Percentiles rank a stretch among this genome's conserved stretches.
phyloP scores from a whole-genome alignment of 208 protist species.

The Trypanosoma melophagium region DNA sequence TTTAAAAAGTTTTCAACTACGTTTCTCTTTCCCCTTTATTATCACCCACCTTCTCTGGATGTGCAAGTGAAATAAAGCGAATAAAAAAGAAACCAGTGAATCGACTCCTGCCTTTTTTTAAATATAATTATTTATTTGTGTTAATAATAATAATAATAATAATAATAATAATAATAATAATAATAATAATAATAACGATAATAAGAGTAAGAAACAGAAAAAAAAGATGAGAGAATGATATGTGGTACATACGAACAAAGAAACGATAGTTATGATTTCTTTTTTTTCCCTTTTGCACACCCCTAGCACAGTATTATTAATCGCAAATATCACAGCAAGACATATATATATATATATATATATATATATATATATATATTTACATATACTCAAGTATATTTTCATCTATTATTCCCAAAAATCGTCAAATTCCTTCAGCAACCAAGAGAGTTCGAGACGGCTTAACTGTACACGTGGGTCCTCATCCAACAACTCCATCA shows the following conservation, averaged over 20 bases:
- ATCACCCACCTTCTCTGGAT: too few species aligned
- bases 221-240: slow-evolving; percentile 7
- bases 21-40: too few species aligned
- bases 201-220: slow-evolving; percentile 28
- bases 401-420: not conserved
- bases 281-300: not conserved
- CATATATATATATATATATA: too few species aligned
- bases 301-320: too few species aligned
- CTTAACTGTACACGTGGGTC: slow-evolving; percentile 17
- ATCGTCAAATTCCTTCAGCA: slow-evolving; percentile 25
- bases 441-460: slow-evolving; percentile 22
- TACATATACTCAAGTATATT: not conserved
- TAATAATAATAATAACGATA: slow-evolving; percentile 18
- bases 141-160: slow-evolving; percentile 20
- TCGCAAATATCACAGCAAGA: not conserved
- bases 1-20: too few species aligned
- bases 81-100: too few species aligned
- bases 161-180: slow-evolving; percentile 23
- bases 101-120: too few species aligned
- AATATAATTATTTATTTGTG: too few species aligned
- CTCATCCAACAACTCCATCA: not conserved
- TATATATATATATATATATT: too few species aligned
- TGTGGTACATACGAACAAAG: not conserved
- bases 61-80: too few species aligned
- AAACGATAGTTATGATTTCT: slow-evolving; percentile 19